Evolutionary conservation across 1,139 yeast species (phyloP).

Genomic region (Taphrina betulina): DNA sequence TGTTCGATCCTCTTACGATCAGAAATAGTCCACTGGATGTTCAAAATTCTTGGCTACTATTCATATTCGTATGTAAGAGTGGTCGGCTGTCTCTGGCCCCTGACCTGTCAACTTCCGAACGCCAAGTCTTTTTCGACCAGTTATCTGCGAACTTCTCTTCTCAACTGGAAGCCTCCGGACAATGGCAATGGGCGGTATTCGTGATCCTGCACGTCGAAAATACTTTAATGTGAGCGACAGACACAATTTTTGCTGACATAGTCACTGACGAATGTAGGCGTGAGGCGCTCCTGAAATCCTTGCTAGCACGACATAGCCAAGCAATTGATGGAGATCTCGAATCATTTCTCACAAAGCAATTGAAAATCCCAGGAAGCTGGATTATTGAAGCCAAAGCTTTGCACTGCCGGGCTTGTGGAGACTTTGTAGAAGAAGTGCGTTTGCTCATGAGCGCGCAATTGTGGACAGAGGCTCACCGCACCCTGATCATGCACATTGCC

Average conservation of each 20-base stretch:
- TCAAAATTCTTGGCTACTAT: constrained; percentile 31
- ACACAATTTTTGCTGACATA: constrained; percentile 51
- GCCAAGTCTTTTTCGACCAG: constrained; percentile 50
- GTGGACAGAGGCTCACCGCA: constrained; percentile 64
- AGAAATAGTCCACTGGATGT: constrained; percentile 41
- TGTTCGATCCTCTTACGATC: constrained; percentile 49
- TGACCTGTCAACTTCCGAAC: constrained; percentile 70
- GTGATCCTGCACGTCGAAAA: constrained; percentile 56
- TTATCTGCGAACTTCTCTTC: constrained; percentile 38
- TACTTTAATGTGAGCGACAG: constrained; percentile 49
- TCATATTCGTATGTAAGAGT: too few species aligned
- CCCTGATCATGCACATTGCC: constrained; percentile 60
- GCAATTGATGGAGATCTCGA: constrained; percentile 1
- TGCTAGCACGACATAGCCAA: constrained; percentile 14
- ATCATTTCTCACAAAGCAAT: constrained; percentile 36
- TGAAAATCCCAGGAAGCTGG: constrained; percentile 35
- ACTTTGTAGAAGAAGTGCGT: constrained; percentile 60
- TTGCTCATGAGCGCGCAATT: constrained; percentile 62
- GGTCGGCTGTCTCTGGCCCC: constrained; percentile 49
- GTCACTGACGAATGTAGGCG: constrained; percentile 44
- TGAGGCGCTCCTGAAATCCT: background rate
- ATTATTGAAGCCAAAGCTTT: constrained; percentile 41
- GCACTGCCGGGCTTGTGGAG: constrained; percentile 49
- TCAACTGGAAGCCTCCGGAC: background rate
- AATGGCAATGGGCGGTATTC: constrained; percentile 59